Base-by-base conservation (phyloP, 2,329 filamentous ascomycete genomes). In the Furcasterigmium furcatum region DNA sequence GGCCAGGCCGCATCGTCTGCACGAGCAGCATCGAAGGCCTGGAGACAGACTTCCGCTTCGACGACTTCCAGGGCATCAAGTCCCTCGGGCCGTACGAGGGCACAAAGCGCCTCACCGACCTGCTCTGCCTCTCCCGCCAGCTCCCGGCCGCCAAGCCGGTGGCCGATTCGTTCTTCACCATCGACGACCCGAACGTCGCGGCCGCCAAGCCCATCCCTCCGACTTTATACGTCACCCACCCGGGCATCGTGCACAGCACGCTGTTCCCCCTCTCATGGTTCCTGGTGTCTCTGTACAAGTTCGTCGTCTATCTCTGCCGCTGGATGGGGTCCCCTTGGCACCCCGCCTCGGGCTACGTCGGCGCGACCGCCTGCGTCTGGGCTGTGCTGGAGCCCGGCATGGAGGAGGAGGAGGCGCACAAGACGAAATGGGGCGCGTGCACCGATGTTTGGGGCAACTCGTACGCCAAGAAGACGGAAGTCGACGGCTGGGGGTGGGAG, bases 251-350 rank as follows among this genome's bases (percentile, higher is more conserved):
- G 52, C 85, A 80, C 44, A 96, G 91, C 2, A 79, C 83, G 2
- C 87, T 99, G 52, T 79, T 96, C 52, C 84, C 88, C 1, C 76
- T 96, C 8, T 77, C 81, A 42, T 74, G 77, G 53, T 72, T 91
- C 52, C 74, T 78, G 53, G 71, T 91, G 52, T 74, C 96, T 49
- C 79, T 82, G 52, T 94, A 94, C 79, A 66, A 80, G 42, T 59
- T 79, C 18, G 71, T 79, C 4, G 84, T 95, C 61, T 84, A 84
- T 62, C 36, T 95, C 14, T 82, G 82, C 13, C 87, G 92, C 52
- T 83, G 79, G 71, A 62, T 91, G 21, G 94, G 94, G 41, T 95
- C 88, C 3, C 88, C 88, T 10, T 99, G 94, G 94, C 92, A 97
- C 63, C 76, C 80, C 1, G 75, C 88, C 41, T 77, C 77, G n/a